These are phyloP conservation scores for Alternaria novae-zelandiae DNA, from an alignment of 2,329 filamentous ascomycete species.

Conservation along the genomic window DNA sequence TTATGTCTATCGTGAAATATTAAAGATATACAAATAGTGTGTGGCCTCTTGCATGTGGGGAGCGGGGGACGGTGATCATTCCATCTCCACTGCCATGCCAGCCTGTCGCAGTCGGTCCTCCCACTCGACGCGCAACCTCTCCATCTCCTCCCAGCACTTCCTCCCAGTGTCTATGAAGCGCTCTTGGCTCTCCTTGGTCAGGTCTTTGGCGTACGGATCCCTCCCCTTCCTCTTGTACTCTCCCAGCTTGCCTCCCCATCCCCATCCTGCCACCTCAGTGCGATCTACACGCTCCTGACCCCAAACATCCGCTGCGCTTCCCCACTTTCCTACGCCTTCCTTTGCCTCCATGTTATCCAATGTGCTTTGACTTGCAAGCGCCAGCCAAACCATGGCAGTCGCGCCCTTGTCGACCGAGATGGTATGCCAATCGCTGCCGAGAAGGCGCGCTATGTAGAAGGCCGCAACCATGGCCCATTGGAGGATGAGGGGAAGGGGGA, in stretches of 20 bases:
- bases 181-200: constrained; percentile 66
- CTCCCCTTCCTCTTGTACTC: constrained; percentile 62
- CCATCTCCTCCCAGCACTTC: constrained; percentile 73
- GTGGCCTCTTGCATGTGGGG: background rate
- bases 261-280: constrained; percentile 89
- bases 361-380: constrained; percentile 68
- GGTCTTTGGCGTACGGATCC: constrained; percentile 62
- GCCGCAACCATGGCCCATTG: constrained; percentile 70
- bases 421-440: constrained; percentile 89
- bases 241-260: constrained; percentile 62
- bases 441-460: constrained; percentile 74
- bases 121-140: constrained; percentile 72
- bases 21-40: background rate
- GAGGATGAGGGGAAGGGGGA: constrained; percentile 74
- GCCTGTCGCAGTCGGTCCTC: constrained; percentile 49
- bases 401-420: constrained; percentile 79
- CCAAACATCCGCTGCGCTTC: constrained; percentile 68
- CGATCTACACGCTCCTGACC: constrained; percentile 69
- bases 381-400: constrained; percentile 77
- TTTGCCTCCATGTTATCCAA: constrained; percentile 62
- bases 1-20: background rate
- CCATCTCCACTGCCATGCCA: constrained; percentile 47
- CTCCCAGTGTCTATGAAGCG: constrained; percentile 69
- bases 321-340: constrained; percentile 78
- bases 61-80: constrained; percentile 3